Base-by-base conservation (phyloP, 169 alveolate genomes). In the Ichthyophthirius multifiliis region DNA sequence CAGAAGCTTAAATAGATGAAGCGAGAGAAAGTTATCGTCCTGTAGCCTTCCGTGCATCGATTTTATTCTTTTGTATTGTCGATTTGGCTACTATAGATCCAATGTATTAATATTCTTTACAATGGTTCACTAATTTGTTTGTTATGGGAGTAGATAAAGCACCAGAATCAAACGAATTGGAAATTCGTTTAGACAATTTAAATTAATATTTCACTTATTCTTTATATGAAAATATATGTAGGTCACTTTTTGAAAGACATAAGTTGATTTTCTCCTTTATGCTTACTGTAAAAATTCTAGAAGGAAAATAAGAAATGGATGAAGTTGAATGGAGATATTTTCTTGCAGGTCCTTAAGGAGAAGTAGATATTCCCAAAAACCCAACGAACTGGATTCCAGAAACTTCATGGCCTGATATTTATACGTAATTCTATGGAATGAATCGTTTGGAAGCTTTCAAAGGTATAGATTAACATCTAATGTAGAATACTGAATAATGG, bases 31-130 rank as follows among this genome's bases (percentile, higher is more conserved):
- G 92, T 76, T 97, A 94, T 86, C 83, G 97, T 48, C 97, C 98
- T 23, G 97, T 96, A 9, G 99, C 99, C n/a, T 94, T 90, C 83
- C 92, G 98, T 73, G 94, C 98, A n/a, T 88, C 97, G n/a, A 89
- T 95, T 44, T 93, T 97, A 44, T 97, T 96, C 96, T 97, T 97
- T 94, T 93, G 97, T 44, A 94, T 97, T 43, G 95, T 95, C 65
- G 98, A 97, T 84, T 89, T 97, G 41, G 92, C 97, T 18, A 85
- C 92, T 82, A 89, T 97, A 74, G 98, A 97, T 88, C 98, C 98
- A n/a, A 97, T 97, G 99, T 97, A 96, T 82, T 97, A 97, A 90
- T 97, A 95, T 86, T 95, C 98, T 34, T 92, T 96, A 35, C 97
- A 96, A 93, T 97, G 99, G 99, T 97, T 95, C 86, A 96, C 97